Base-by-base conservation (phyloP, 306 rosid species). In the Quercus gilva region DNA sequence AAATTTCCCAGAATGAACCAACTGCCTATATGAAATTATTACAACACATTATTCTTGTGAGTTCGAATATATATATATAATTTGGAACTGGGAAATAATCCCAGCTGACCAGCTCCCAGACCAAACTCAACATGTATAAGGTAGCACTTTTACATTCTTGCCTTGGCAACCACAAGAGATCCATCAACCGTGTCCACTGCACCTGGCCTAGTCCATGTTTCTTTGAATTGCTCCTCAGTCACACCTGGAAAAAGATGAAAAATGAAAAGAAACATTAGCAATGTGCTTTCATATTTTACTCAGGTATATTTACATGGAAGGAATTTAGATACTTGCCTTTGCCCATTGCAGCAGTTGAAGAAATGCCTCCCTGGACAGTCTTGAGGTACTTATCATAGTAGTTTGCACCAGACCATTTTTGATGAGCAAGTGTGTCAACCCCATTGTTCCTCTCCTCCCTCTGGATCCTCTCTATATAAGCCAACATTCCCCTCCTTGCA, bases 261-360 rank as follows among this genome's bases (percentile, higher is more conserved):
- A 29, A 2, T 35, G 5, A 5, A 25, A 33, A 18, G 31, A 20
- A 75, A n/a, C 12, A 10, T 64, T 13, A 37, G 63, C 9, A 26
- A 51, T 41, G 70, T 53, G 55, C n/a, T 65, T 14, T 69, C 64
- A 73, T 52, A 7, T 52, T 73, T n/a, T 33, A 21, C 73, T 64
- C 15, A 35, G 51, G 10, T 5, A n/a, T 69, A 15, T 4, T 6
- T 56, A 51, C n/a, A 37, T 43, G 75, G 29, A 60, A 58, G 5
- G 37, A 49, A 59, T 37, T 28, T 10, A 15, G 8, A 58, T 10
- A 83, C 85, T 81, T 88, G 67, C 98, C 99, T 89, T 91, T 93
- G 68, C 98, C 99, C 99, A 95, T 95, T n/a, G 99, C 98, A 26
- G 99, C 96, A 19, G 99, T 93, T 43, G 99, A 95, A 0, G 99